These are phyloP conservation scores for Mucor saturninus DNA, from an alignment of 371 early-diverging fungal genomes.

Conservation along the genomic window DNA sequence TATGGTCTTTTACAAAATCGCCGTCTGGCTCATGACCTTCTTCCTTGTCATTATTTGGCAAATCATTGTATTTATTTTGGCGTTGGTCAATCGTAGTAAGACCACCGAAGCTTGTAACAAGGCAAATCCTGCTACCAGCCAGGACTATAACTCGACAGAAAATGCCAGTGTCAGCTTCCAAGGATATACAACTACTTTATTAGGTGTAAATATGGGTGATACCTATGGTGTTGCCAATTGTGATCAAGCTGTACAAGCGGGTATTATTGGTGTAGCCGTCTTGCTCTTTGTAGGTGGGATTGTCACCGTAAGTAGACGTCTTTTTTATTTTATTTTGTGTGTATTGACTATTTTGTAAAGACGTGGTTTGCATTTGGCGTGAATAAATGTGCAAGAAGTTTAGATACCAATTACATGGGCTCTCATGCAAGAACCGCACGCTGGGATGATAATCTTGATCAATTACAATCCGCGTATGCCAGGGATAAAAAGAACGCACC, in stretches of 20 bases:
- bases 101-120: slow-evolving; percentile 35
- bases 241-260: slow-evolving; percentile 49
- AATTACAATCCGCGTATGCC: slow-evolving; percentile 42
- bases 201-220: slow-evolving; percentile 46
- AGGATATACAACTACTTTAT: slow-evolving; percentile 34
- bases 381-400: slow-evolving; percentile 17
- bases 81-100: slow-evolving; percentile 39
- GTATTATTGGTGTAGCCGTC: slow-evolving; percentile 43
- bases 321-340: background rate
- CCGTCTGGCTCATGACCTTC: slow-evolving; percentile 44
- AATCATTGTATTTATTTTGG: slow-evolving; percentile 39
- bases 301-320: slow-evolving; percentile 31
- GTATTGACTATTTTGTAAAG: background rate
- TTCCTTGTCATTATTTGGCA: slow-evolving; percentile 41
- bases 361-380: slow-evolving; percentile 24
- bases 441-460: slow-evolving; percentile 48
- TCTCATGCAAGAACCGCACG: slow-evolving; percentile 40
- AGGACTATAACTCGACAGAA: slow-evolving; percentile 7
- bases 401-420: slow-evolving; percentile 21
- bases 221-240: slow-evolving; percentile 50
- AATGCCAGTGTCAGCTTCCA: slow-evolving; percentile 19
- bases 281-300: slow-evolving; percentile 44
- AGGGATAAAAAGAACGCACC: slow-evolving; percentile 34
- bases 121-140: slow-evolving; percentile 24
- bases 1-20: slow-evolving; percentile 40